phyloP scores from a whole-genome alignment of 2,329 filamentous ascomycete species.

The Xylariaceae sp. region DNA sequence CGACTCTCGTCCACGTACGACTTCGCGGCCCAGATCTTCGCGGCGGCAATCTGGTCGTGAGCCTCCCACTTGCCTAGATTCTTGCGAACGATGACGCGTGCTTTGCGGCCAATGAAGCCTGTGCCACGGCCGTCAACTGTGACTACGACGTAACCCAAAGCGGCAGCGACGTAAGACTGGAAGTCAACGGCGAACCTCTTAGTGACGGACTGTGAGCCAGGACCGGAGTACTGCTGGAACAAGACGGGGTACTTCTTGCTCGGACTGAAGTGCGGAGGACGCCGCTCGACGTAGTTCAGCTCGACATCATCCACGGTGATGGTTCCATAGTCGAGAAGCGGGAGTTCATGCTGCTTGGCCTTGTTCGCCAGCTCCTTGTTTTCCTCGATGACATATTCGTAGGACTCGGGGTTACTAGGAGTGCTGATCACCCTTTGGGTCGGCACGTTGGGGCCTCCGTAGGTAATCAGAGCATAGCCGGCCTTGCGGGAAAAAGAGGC shows the following conservation, averaged over 20 bases:
- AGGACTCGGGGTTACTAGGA: constrained; percentile 59
- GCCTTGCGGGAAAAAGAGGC: constrained; percentile 79
- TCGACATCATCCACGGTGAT: constrained; percentile 77
- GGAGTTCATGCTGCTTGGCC: constrained; percentile 72
- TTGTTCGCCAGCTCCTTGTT: constrained; percentile 66
- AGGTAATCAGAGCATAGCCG: constrained; percentile 78
- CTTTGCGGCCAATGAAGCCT: constrained; percentile 79
- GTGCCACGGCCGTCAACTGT: constrained; percentile 93
- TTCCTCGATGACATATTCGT: constrained; percentile 69
- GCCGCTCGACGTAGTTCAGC: constrained; percentile 70
- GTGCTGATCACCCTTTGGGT: constrained; percentile 89
- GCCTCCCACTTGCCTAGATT: constrained; percentile 83
- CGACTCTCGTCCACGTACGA: constrained; percentile 75
- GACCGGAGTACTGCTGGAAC: constrained; percentile 91
- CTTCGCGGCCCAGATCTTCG: constrained; percentile 75
- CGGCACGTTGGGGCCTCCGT: constrained; percentile 78
- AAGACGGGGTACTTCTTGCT: constrained; percentile 87
- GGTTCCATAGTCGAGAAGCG: constrained; percentile 74
- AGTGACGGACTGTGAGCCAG: constrained; percentile 82
- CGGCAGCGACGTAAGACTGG: constrained; percentile 80
- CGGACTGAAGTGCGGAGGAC: constrained; percentile 80
- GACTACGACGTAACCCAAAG: constrained; percentile 85
- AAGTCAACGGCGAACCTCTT: constrained; percentile 82
- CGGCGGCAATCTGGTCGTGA: constrained; percentile 84
- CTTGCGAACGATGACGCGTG: constrained; percentile 74